These are phyloP conservation scores for Trichoderma atroviride DNA, from an alignment of 2,329 filamentous ascomycete species.

Conservation along the genomic window DNA sequence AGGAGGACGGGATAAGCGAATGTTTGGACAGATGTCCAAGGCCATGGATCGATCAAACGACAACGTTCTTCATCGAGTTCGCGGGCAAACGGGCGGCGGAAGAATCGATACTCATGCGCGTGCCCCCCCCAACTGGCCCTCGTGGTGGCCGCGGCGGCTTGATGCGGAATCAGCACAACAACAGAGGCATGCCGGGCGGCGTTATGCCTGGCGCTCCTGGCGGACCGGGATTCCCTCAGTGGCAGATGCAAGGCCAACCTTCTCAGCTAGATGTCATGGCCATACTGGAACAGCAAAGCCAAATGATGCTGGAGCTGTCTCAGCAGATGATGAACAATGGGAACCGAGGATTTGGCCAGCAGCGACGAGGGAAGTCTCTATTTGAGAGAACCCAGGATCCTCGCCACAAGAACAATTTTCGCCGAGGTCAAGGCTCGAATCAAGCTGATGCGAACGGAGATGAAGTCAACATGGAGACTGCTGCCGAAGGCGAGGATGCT, in stretches of 20 bases:
- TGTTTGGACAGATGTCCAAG: conserved; percentile 83
- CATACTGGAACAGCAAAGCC: conserved; percentile 86
- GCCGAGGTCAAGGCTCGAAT: conserved; percentile 44
- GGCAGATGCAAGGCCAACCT: conserved; percentile 47
- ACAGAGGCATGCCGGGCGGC: conserved; percentile 37
- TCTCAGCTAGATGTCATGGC: conserved; percentile 63
- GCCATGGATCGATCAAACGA: conserved; percentile 79
- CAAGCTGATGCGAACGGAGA: conserved; percentile 41
- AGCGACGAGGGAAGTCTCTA: conserved; percentile 60
- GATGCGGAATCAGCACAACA: conserved; percentile 55
- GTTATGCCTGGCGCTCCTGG: conserved; percentile 20
- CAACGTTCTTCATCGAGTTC: conserved; percentile 77
- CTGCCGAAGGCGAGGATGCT: conserved; percentile 59
- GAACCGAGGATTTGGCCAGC: conserved; percentile 47
- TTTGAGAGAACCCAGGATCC: conserved; percentile 72
- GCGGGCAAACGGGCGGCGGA: conserved; percentile 70
- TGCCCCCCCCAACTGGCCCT: conserved; percentile 71
- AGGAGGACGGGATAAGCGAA: conserved; percentile 71
- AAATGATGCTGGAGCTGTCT: conserved; percentile 79
- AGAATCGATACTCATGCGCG: conserved; percentile 79
- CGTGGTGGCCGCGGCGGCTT: conserved; percentile 57
- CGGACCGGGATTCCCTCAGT: conserved; percentile 20
- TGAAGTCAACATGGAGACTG: conserved; percentile 41
- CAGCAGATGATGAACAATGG: conserved; percentile 61
- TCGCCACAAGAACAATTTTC: conserved; percentile 52